These are phyloP conservation scores for Prosopis cineraria DNA, from an alignment of 306 rosid species.

Conservation along the genomic window DNA sequence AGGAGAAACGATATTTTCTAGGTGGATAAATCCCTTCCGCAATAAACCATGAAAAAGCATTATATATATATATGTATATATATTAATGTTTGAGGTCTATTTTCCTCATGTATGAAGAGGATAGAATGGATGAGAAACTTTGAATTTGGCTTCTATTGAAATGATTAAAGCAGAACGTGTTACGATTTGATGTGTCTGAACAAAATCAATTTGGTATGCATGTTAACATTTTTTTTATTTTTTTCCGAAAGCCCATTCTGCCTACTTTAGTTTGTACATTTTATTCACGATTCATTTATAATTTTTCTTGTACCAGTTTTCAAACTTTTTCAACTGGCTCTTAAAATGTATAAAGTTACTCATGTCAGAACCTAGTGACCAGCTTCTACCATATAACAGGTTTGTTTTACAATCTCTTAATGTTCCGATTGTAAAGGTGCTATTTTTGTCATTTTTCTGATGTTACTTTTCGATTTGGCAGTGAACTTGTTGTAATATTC, in stretches of 20 bases:
- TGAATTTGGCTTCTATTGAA: conserved; percentile 31
- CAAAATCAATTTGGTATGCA: conserved; percentile 15
- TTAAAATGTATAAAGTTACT: conserved; percentile 84
- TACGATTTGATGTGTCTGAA: conserved; percentile 17
- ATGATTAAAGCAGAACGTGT: conserved; percentile 19
- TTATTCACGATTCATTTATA: conserved; percentile 20
- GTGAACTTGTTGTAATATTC: conserved; percentile 91
- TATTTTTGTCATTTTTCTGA: conserved; percentile 39
- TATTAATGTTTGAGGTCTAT: not conserved
- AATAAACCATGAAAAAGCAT: not conserved
- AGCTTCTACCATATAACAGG: conserved; percentile 88
- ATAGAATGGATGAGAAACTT: conserved; percentile 11
- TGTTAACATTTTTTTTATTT: not conserved
- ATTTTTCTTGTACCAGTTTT: conserved; percentile 62
- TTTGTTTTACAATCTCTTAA: conserved; percentile 35
- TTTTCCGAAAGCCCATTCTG: conserved; percentile 13
- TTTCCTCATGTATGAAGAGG: conserved; percentile 13
- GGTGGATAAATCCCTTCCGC: not conserved
- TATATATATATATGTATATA: not conserved
- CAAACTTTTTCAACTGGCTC: conserved; percentile 98
- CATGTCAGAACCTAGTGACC: conserved; percentile 95
- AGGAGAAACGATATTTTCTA: conserved; percentile 1
- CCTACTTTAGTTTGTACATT: not conserved
- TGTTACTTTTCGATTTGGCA: conserved; percentile 51
- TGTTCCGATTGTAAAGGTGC: conserved; percentile 26